These are phyloP conservation scores for Xanthoconium separans DNA, from an alignment of 1,284 basidiomycete genomes.

Conservation along the genomic window DNA sequence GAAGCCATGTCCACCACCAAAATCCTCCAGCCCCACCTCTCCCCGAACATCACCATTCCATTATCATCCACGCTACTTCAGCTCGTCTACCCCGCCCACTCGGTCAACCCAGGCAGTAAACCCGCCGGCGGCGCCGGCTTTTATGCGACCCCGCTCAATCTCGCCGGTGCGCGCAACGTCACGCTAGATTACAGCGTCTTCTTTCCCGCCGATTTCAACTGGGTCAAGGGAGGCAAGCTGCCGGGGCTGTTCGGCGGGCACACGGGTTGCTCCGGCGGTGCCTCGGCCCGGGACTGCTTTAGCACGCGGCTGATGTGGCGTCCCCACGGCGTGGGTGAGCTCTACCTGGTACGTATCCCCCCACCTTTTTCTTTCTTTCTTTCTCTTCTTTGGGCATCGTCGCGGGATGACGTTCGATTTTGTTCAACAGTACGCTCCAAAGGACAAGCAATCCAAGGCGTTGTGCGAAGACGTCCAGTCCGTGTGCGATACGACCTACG, in stretches of 20 bases:
- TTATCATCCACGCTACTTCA: slow-evolving; percentile 45
- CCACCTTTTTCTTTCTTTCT: no score
- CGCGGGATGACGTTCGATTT: neutral
- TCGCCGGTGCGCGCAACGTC: slow-evolving; percentile 49
- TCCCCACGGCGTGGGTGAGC: slow-evolving; percentile 55
- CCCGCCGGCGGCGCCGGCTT: slow-evolving; percentile 70
- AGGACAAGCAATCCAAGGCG: slow-evolving; percentile 51
- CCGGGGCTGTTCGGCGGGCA: slow-evolving; percentile 74
- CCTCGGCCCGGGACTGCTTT: slow-evolving; percentile 62
- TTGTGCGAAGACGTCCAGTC: slow-evolving; percentile 59
- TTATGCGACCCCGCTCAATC: slow-evolving; percentile 58
- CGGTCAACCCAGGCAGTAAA: slow-evolving; percentile 57
- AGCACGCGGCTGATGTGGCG: slow-evolving; percentile 80
- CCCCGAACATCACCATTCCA: slow-evolving; percentile 10
- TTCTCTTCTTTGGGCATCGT: neutral
- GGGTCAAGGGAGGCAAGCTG: slow-evolving; percentile 68
- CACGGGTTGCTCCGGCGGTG: slow-evolving; percentile 65
- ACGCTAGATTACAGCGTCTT: slow-evolving; percentile 63
- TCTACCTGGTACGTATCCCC: slow-evolving; percentile 60
- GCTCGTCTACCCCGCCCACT: slow-evolving; percentile 61
- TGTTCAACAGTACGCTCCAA: slow-evolving; percentile 58
- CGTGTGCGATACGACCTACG: slow-evolving; percentile 63
- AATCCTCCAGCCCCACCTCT: slow-evolving; percentile 2
- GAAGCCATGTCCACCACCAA: slow-evolving; percentile 27
- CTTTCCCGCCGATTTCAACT: slow-evolving; percentile 64